Percentiles rank a stretch among this genome's conserved stretches.
phyloP scores from a whole-genome alignment of 2,329 filamentous ascomycete genomes.

The Penicillium corylophilum region DNA sequence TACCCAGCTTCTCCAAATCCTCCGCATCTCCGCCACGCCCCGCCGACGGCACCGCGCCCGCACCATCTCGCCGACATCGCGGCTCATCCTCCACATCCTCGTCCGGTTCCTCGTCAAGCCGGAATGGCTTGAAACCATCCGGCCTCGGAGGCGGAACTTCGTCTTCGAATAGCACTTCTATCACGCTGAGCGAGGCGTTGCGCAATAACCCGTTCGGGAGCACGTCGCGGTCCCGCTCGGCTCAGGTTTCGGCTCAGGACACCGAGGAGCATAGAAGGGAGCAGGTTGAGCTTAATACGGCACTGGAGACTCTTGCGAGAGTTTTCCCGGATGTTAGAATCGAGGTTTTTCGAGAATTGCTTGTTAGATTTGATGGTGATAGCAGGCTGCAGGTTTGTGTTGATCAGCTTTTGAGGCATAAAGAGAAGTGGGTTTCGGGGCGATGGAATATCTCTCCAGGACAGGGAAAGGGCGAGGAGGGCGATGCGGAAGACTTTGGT shows the following conservation, averaged over 20 bases:
- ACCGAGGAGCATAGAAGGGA: slow-evolving; percentile 35
- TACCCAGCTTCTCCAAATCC: slow-evolving; percentile 38
- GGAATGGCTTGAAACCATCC: slow-evolving; percentile 13
- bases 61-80: slow-evolving; percentile 15
- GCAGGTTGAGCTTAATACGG: slow-evolving; percentile 43
- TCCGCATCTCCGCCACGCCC: slow-evolving; percentile 29
- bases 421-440: slow-evolving; percentile 48
- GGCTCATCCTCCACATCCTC: slow-evolving; percentile 15
- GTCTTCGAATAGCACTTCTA: slow-evolving; percentile 26
- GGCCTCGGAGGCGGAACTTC: slow-evolving; percentile 12
- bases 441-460: slow-evolving; percentile 44
- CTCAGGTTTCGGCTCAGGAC: slow-evolving; percentile 16
- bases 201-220: slow-evolving; percentile 46
- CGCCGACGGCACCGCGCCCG: slow-evolving; percentile 23
- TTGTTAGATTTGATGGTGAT: slow-evolving; percentile 47
- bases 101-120: slow-evolving; percentile 16
- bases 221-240: slow-evolving; percentile 29
- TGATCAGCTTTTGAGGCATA: slow-evolving; percentile 48
- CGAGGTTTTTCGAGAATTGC: slow-evolving; percentile 50
- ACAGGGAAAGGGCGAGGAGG: slow-evolving; percentile 6
- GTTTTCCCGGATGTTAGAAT: slow-evolving; percentile 49
- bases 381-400: slow-evolving; percentile 49
- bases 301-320: slow-evolving; percentile 40
- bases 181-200: slow-evolving; percentile 45
- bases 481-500: not conserved